Evolutionary conservation across 176 grass and related monocot species (phyloP).

Genomic region (Canna indica): DNA sequence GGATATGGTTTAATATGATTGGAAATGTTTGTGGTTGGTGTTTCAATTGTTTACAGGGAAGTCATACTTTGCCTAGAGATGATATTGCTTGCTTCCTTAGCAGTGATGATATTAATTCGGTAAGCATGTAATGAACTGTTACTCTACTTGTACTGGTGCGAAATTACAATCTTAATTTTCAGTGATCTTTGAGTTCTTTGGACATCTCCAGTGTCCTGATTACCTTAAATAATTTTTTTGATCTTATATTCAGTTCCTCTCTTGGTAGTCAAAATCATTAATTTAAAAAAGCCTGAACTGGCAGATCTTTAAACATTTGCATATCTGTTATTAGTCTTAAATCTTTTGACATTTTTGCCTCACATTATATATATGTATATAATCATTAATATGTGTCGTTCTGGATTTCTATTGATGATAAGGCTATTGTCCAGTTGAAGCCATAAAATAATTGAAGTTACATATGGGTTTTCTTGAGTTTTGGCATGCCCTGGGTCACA

Average conservation of each 20-base stretch:
- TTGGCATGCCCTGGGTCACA: background rate
- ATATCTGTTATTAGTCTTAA: background rate
- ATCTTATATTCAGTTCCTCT: background rate
- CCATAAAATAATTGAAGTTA: background rate
- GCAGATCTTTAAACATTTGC: background rate
- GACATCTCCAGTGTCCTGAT: background rate
- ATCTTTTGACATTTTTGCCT: background rate
- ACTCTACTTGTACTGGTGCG: background rate
- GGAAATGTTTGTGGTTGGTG: slow-evolving; percentile 1
- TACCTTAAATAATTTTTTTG: background rate
- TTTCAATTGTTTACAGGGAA: slow-evolving; percentile 43
- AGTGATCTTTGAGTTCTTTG: background rate
- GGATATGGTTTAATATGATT: background rate
- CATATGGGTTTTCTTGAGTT: too few species aligned
- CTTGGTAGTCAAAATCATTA: background rate
- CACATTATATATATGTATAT: too few species aligned
- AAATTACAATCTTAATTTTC: background rate
- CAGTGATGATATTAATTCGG: slow-evolving; percentile 76
- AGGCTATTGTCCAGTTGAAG: background rate
- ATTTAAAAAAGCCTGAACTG: background rate
- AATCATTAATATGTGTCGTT: too few species aligned
- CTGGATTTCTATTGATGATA: background rate
- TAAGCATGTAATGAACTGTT: slow-evolving; percentile 32
- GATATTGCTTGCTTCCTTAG: slow-evolving; percentile 52
- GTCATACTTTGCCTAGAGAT: slow-evolving; percentile 41